These are phyloP conservation scores for Apium graveolens DNA, from an alignment of 129 eudicot species.

Conservation along the genomic window DNA sequence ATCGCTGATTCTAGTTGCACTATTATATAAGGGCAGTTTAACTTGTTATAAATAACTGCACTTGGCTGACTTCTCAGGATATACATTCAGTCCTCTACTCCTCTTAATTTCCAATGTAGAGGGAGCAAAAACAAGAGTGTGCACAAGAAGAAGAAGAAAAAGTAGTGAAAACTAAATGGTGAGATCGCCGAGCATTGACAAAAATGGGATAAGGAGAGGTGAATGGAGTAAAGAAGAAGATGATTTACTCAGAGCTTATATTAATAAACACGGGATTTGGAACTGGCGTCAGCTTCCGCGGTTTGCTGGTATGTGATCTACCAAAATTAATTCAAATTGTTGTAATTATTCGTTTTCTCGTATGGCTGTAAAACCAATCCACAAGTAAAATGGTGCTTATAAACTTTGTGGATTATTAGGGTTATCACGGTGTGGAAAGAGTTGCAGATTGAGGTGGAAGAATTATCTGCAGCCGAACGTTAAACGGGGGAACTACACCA, in stretches of 20 bases:
- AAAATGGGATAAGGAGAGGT: conserved; percentile 26
- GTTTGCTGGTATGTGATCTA: conserved; percentile 23
- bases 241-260: conserved; percentile 19
- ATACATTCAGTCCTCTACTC: not conserved
- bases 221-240: conserved; percentile 35
- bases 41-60: not conserved
- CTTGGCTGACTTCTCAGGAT: not conserved
- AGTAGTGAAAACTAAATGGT: too few species aligned
- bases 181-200: conserved; percentile 19
- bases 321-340: not conserved
- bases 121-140: not conserved
- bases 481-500: conserved; percentile 18
- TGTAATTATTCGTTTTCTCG: not conserved
- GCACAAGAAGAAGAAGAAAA: not conserved
- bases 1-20: not conserved
- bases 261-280: conserved; percentile 24
- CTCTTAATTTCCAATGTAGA: not conserved
- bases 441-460: conserved; percentile 26
- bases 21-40: not conserved
- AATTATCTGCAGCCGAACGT: conserved; percentile 20
- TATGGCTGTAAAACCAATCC: too few species aligned
- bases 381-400: not conserved
- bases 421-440: conserved; percentile 22
- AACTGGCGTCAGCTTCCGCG: conserved; percentile 34
- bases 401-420: conserved; percentile 7